Conservation (phyloP, 495 filamentous ascomycete species). For the Penicillium flavigenum region DNA sequence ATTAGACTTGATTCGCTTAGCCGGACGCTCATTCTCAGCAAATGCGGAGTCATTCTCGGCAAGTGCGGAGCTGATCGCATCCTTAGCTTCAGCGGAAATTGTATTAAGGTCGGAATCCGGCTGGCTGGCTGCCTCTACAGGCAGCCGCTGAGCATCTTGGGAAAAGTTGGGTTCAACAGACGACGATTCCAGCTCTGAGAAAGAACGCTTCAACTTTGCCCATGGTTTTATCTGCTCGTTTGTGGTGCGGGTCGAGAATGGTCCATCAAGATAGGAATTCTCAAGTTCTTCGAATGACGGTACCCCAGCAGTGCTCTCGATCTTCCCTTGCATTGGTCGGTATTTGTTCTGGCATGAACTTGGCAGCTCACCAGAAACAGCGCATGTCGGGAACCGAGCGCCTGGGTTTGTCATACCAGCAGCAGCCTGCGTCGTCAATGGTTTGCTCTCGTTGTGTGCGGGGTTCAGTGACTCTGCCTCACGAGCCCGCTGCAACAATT, state of each 20-base stretch:
- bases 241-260: not conserved
- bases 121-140: conserved; percentile 19
- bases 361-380: conserved; percentile 10
- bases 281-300: not conserved
- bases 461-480: not conserved
- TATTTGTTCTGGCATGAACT: not conserved
- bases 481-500: too few species aligned
- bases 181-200: conserved; percentile 31
- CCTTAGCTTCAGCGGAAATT: conserved; percentile 13
- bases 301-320: not conserved
- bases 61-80: conserved; percentile 24
- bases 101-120: conserved; percentile 29
- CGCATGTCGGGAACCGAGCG: conserved; percentile 11
- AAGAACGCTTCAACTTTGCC: conserved; percentile 35
- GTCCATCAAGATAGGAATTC: conserved; percentile 1
- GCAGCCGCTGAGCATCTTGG: conserved; percentile 14
- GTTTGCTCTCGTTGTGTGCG: not conserved
- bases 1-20: conserved; percentile 36
- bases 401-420: conserved; percentile 9
- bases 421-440: not conserved
- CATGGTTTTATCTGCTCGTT: not conserved
- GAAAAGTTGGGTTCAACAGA: conserved; percentile 1
- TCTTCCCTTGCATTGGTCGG: not conserved
- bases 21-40: conserved; percentile 22
- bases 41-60: conserved; percentile 11